Conservation (phyloP, 2,329 filamentous ascomycete species). For the Arachnomyces sp. region DNA sequence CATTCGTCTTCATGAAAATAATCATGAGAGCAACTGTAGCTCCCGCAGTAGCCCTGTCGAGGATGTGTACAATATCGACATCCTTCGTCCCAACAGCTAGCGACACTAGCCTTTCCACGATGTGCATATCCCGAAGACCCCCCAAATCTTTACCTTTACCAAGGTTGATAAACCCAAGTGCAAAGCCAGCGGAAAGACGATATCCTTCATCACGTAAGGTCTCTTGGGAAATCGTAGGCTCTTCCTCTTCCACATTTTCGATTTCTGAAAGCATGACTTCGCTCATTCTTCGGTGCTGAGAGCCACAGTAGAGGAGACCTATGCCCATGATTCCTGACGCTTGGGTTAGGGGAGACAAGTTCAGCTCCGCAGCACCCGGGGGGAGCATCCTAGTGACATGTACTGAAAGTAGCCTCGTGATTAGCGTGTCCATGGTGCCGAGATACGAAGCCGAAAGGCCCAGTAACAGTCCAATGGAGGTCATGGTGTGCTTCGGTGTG, state of each 20-base stretch:
- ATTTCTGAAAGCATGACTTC: conserved; percentile 98
- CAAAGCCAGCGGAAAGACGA: conserved; percentile 84
- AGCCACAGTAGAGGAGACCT: conserved; percentile 85
- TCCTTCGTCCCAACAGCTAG: conserved; percentile 84
- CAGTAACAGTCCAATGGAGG: conserved; percentile 86
- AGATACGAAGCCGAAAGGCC: conserved; percentile 89
- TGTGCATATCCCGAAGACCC: conserved; percentile 85
- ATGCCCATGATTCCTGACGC: conserved; percentile 97
- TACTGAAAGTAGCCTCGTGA: conserved; percentile 86
- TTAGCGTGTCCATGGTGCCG: conserved; percentile 93
- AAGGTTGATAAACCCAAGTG: conserved; percentile 88
- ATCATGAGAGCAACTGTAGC: conserved; percentile 82
- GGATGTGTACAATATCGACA: conserved; percentile 81
- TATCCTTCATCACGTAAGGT: conserved; percentile 90
- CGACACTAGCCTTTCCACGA: conserved; percentile 78
- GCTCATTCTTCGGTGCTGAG: conserved; percentile 95
- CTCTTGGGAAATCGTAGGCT: conserved; percentile 59
- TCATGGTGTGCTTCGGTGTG: conserved; percentile 99
- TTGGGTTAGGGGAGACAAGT: conserved; percentile 84
- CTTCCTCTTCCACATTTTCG: conserved; percentile 75
- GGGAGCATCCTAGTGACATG: conserved; percentile 94
- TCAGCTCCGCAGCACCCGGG: conserved; percentile 83
- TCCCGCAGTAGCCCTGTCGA: conserved; percentile 89
- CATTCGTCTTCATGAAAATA: conserved; percentile 95
- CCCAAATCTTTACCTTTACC: conserved; percentile 81